Evolutionary conservation across 345 rosid species (phyloP).

Genomic region (Syzygium aqueum): DNA sequence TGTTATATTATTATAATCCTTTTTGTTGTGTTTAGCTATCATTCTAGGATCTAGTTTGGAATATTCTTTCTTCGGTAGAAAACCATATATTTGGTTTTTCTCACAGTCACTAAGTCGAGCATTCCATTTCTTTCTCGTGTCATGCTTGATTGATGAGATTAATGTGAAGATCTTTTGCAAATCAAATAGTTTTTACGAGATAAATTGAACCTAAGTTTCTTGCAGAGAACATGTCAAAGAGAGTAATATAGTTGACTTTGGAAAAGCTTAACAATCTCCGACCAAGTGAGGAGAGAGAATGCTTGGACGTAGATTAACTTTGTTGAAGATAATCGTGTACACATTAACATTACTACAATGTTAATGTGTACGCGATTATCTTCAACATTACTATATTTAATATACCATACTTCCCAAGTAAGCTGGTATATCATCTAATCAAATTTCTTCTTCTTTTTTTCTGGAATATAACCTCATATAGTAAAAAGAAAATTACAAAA

Average conservation of each 20-base stretch:
- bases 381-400: not conserved
- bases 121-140: not conserved
- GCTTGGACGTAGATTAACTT: not conserved
- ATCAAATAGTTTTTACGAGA: fast-evolving
- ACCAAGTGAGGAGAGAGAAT: not conserved
- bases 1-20: not conserved
- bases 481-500: not conserved
- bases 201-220: no score
- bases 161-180: not conserved
- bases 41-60: not conserved
- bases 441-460: not conserved
- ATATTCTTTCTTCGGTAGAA: not conserved
- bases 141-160: not conserved
- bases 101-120: not conserved
- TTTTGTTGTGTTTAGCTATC: not conserved
- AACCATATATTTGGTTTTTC: not conserved
- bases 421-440: not conserved
- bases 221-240: no score
- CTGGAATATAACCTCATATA: not conserved
- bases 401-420: not conserved
- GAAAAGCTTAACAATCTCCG: not conserved
- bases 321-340: not conserved
- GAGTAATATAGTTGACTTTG: not conserved
- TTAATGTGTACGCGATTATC: no score
- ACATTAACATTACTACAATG: not conserved